phyloP scores from a whole-genome alignment of 345 rosid species.

The Mallotus nudiflorus region DNA sequence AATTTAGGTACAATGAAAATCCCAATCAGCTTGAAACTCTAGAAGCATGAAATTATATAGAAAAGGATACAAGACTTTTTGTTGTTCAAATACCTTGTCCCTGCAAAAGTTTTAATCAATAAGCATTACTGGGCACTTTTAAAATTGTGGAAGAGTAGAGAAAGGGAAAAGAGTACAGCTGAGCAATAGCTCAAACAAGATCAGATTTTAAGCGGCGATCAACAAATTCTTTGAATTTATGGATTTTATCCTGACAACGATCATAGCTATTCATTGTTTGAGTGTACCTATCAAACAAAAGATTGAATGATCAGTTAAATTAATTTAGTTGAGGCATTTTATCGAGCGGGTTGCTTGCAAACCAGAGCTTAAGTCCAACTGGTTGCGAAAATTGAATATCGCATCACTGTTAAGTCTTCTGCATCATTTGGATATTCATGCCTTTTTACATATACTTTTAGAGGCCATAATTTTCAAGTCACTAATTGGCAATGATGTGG shows the following conservation, averaged over 20 bases:
- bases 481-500: too few relatives aligned
- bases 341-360: neutral
- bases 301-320: neutral
- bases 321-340: neutral
- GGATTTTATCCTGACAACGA: constrained; percentile 54
- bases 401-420: too few relatives aligned
- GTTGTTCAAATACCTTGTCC: constrained; percentile 86
- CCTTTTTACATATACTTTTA: too few relatives aligned
- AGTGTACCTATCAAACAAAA: neutral
- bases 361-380: too few relatives aligned
- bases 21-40: too few relatives aligned
- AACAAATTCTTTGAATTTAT: constrained; percentile 74
- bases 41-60: too few relatives aligned
- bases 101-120: constrained; percentile 42
- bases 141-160: neutral
- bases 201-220: constrained; percentile 80
- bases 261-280: constrained; percentile 50
- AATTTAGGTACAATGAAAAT: too few relatives aligned
- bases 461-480: too few relatives aligned
- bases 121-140: constrained; percentile 3
- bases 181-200: constrained; percentile 61
- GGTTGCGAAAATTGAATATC: too few relatives aligned
- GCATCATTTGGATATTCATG: too few relatives aligned
- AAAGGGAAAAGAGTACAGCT: too few relatives aligned
- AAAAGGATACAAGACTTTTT: constrained; percentile 83